Conservation (phyloP, 768 basidiomycete genomes). For the Candolleomyces aberdarensis region DNA sequence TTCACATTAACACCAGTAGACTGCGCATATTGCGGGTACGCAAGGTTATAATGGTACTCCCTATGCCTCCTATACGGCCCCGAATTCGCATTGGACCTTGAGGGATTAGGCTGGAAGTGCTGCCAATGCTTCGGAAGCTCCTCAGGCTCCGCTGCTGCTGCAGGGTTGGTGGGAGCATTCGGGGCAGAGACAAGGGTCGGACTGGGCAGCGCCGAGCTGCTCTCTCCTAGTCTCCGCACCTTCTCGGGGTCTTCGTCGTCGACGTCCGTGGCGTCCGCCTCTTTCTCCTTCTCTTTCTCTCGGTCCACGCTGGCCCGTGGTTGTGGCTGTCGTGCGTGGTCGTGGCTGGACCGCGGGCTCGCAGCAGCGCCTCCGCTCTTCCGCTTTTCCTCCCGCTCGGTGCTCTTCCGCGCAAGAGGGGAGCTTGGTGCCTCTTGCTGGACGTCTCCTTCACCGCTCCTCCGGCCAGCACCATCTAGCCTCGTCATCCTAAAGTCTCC, state of each 20-base stretch:
- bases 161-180: no score
- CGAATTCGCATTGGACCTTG: conserved; percentile 3
- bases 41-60: conserved; percentile 6
- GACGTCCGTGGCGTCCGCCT: no score
- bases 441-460: conserved; percentile 32
- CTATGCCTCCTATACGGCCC: conserved; percentile 9
- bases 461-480: conserved; percentile 57
- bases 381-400: not conserved
- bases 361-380: no score
- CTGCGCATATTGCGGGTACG: conserved; percentile 8
- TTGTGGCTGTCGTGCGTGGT: conserved; percentile 8
- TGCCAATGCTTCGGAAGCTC: not conserved
- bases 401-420: not conserved
- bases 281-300: no score
- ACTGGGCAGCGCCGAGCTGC: no score
- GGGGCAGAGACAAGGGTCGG: no score
- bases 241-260: no score
- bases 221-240: no score
- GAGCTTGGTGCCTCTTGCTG: not conserved
- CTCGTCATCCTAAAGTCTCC: conserved; percentile 7
- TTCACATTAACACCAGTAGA: not conserved
- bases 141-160: no score
- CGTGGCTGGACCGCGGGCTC: no score
- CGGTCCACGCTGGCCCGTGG: no score
- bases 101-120: conserved; percentile 11